phyloP scores from a whole-genome alignment of 805 yeast species.

The Cyberlindnera petersonii region DNA sequence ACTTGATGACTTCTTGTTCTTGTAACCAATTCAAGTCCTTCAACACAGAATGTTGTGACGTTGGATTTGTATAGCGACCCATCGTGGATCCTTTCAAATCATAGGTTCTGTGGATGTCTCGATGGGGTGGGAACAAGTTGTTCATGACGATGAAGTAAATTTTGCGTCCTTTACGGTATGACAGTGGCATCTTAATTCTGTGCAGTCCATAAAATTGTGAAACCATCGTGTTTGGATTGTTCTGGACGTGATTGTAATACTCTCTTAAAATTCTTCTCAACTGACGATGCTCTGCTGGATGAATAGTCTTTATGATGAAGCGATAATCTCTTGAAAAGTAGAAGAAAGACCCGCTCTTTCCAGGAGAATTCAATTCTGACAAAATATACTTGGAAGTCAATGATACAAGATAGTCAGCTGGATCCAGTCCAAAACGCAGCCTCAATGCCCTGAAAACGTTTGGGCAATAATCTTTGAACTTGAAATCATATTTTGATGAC shows the following conservation, averaged over 20 bases:
- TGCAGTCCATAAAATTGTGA: slow-evolving; percentile 97
- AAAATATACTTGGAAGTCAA: slow-evolving; percentile 89
- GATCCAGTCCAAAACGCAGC: slow-evolving; percentile 78
- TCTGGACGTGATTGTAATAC: slow-evolving; percentile 75
- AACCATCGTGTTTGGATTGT: slow-evolving; percentile 81
- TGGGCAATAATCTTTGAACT: slow-evolving; percentile 94
- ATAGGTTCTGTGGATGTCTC: slow-evolving; percentile 78
- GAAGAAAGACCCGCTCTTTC: slow-evolving; percentile 94
- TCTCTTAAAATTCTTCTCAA: slow-evolving; percentile 67
- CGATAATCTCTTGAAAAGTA: slow-evolving; percentile 92
- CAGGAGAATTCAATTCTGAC: slow-evolving; percentile 91
- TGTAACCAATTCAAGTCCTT: slow-evolving; percentile 91
- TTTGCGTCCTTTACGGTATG: slow-evolving; percentile 47
- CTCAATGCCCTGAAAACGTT: slow-evolving; percentile 88
- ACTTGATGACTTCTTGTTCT: slow-evolving; percentile 53
- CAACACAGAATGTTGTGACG: slow-evolving; percentile 47
- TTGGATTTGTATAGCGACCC: slow-evolving; percentile 59
- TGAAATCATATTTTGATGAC: slow-evolving; percentile 90
- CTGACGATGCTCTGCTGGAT: slow-evolving; percentile 86
- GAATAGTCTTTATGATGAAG: slow-evolving; percentile 93
- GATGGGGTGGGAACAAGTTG: slow-evolving; percentile 90
- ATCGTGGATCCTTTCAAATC: slow-evolving; percentile 92
- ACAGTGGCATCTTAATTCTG: slow-evolving; percentile 81
- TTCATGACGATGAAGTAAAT: slow-evolving; percentile 96
- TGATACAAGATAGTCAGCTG: slow-evolving; percentile 91